phyloP scores from a whole-genome alignment of 2,329 filamentous ascomycete species.

The Leptographium radiaticola region DNA sequence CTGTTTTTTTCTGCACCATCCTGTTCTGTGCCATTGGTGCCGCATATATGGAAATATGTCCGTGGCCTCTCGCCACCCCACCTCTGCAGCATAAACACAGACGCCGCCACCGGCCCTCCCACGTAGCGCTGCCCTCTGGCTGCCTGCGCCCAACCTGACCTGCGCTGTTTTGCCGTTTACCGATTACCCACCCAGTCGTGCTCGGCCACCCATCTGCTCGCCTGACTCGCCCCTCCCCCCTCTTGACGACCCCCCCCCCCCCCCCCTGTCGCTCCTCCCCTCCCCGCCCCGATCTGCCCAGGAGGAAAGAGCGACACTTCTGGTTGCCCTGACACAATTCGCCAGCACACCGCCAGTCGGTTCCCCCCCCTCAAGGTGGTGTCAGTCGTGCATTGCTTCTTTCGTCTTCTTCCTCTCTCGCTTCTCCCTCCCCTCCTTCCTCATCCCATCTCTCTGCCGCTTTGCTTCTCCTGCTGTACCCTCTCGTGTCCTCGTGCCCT shows the following conservation, averaged over 20 bases:
- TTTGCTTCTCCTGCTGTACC: background rate
- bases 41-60: background rate
- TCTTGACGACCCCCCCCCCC: background rate
- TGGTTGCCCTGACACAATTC: background rate
- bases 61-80: background rate
- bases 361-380: background rate
- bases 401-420: background rate
- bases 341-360: conserved; percentile 2
- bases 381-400: background rate
- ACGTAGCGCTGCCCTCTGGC: too few relatives aligned
- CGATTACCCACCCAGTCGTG: background rate
- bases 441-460: background rate
- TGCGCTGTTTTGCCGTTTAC: background rate
- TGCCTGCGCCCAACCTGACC: background rate
- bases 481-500: background rate
- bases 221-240: background rate
- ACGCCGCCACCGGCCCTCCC: too few relatives aligned
- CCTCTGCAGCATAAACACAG: background rate
- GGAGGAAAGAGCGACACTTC: background rate
- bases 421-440: background rate
- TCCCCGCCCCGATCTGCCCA: background rate
- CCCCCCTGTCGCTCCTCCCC: background rate
- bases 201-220: background rate
- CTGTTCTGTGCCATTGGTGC: background rate
- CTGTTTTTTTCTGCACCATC: background rate